Evolutionary conservation across 2,329 filamentous ascomycete genomes (phyloP), one percentile per base, ranked within the genome.

Genomic region (Fusarium annulatum): DNA sequence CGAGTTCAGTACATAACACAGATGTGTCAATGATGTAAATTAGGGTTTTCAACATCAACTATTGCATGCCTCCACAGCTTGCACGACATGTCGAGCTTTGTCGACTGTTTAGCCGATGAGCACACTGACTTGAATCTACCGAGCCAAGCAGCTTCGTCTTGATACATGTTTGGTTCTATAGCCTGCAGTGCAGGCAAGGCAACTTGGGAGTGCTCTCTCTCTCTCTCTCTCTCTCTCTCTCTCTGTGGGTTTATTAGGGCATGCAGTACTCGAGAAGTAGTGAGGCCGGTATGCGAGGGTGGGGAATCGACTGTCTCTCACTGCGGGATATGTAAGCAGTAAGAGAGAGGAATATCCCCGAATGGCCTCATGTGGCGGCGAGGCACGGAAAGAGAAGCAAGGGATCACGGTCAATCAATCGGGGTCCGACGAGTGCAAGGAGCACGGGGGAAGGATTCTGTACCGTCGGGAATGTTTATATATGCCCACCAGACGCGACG

Each of bases 251-350:
- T 60, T 49, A 55, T 56, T 49, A 58, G 56, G 56, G 60, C 55
- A 69, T 72, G 63, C 64, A 34, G 56, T 45, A 46, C 65, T 74
- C 62, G 46, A 59, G 56, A 63, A 70, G 51, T 57, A 63, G 45
- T 60, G 66, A 67, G 64, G 62, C 66, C 10, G 34, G 61, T 49
- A 39, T 34, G 48, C 16, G 36, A 55, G 18, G 42, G 72, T 72
- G 75, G 74, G 74, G 63, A 75, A 69, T 76, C 73, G 59, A 65
- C 73, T 70, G 68, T 76, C 73, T 61, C 61, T 67, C 43, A 9
- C 52, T 48, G 42, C 28, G 51, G 36, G 36, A 62, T 46, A 30
- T 30, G 49, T 58, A 30, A 53, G 49, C 43, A 43, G 58, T 49
- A 53, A 30, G 55, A 43, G 48, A 49, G 56, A 56, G 58, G 51